Conservation (phyloP, 1,284 basidiomycete species). For the Anthracocystis walkeri region DNA sequence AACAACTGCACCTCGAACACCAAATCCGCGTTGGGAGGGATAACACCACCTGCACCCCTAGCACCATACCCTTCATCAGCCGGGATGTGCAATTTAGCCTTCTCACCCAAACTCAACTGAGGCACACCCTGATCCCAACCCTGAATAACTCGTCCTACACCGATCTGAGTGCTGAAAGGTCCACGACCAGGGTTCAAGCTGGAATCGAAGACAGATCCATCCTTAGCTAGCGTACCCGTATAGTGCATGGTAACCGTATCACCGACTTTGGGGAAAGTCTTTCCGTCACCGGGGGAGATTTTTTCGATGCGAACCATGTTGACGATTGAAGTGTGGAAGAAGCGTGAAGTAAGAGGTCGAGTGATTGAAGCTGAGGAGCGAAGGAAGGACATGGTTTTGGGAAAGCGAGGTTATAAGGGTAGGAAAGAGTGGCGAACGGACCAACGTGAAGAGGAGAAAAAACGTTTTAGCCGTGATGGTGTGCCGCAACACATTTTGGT, state of each 20-base stretch:
- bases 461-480: no score
- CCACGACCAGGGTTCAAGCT: constrained; percentile 68
- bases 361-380: no score
- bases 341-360: neutral
- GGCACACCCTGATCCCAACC: constrained; percentile 71
- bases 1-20: constrained; percentile 70
- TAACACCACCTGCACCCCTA: constrained; percentile 63
- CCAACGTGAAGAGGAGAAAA: no score
- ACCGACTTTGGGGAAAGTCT: constrained; percentile 67
- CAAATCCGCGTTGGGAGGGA: constrained; percentile 68
- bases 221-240: constrained; percentile 60
- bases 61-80: constrained; percentile 70
- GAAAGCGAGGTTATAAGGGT: neutral
- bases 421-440: no score
- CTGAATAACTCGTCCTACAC: constrained; percentile 70
- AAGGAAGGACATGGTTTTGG: neutral
- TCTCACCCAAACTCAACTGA: constrained; percentile 70
- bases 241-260: constrained; percentile 66
- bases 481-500: no score
- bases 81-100: constrained; percentile 60
- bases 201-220: constrained; percentile 66
- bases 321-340: neutral
- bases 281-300: constrained; percentile 68
- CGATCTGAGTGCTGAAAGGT: constrained; percentile 60
- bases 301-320: constrained; percentile 67